Evolutionary conservation across 108 stramenopile species (phyloP).

Genomic region (Cyclotella choctawhatcheeana): DNA sequence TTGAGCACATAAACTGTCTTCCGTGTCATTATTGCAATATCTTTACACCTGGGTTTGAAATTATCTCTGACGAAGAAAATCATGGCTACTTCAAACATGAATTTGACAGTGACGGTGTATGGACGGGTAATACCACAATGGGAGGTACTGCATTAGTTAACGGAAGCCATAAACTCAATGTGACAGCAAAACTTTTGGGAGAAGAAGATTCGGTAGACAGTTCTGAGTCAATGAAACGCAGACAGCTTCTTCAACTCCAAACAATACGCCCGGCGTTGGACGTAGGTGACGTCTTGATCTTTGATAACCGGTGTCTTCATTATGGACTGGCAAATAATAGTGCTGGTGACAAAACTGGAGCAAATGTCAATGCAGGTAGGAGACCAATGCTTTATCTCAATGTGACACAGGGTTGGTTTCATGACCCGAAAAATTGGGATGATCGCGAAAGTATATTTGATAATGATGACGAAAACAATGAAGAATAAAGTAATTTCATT

Average conservation of each 20-base stretch:
- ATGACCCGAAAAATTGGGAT: slow-evolving; percentile 77
- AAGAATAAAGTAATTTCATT: no score
- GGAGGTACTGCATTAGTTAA: slow-evolving; percentile 87
- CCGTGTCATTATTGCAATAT: slow-evolving; percentile 89
- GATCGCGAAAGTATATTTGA: slow-evolving; percentile 43
- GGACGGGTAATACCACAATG: slow-evolving; percentile 54
- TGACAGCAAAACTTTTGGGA: slow-evolving; percentile 56
- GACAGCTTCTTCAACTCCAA: slow-evolving; percentile 40
- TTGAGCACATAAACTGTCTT: slow-evolving; percentile 65
- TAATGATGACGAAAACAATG: no score
- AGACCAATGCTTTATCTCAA: slow-evolving; percentile 85
- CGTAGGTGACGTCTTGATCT: slow-evolving; percentile 84
- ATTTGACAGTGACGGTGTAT: slow-evolving; percentile 41
- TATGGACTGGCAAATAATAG: slow-evolving; percentile 87
- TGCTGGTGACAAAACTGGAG: slow-evolving; percentile 17
- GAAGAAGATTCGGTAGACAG: slow-evolving; percentile 9
- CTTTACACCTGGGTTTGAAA: slow-evolving; percentile 67
- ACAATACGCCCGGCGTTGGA: slow-evolving; percentile 76
- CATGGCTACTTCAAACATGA: slow-evolving; percentile 19
- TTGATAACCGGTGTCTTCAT: slow-evolving; percentile 85
- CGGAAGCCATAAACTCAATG: slow-evolving; percentile 71
- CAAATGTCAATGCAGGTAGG: slow-evolving; percentile 37
- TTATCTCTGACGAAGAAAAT: slow-evolving; percentile 26
- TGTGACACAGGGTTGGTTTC: slow-evolving; percentile 81
- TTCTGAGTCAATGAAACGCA: slow-evolving; percentile 15